Percentiles rank a stretch among this genome's conserved stretches.
Evolutionary conservation across 352 stramenopile species (phyloP).

Genomic region (Phytophthora fragariae): DNA sequence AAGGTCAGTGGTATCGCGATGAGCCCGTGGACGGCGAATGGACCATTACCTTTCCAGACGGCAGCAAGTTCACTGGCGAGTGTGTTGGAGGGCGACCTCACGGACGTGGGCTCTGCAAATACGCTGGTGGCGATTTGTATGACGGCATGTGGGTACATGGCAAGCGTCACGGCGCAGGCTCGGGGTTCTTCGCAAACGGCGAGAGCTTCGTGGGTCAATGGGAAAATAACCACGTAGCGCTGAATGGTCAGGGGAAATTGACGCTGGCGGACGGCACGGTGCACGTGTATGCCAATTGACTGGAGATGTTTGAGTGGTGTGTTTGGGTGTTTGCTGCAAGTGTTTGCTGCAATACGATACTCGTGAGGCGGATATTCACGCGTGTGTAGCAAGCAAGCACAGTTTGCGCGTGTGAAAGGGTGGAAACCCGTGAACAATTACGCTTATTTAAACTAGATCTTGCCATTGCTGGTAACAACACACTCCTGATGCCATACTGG

Average conservation of each 20-base stretch:
- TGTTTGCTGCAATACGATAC: too few species aligned
- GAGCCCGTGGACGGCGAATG: constrained; percentile 74
- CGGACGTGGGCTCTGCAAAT: constrained; percentile 79
- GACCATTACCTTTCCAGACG: constrained; percentile 80
- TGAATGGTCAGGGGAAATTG: constrained; percentile 73
- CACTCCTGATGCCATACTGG: too few species aligned
- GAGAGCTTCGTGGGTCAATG: constrained; percentile 81
- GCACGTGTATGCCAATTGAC: constrained; percentile 67
- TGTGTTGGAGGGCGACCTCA: constrained; percentile 73
- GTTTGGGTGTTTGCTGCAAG: too few species aligned
- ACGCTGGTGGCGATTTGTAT: constrained; percentile 86
- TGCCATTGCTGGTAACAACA: too few species aligned
- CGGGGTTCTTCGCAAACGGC: constrained; percentile 77
- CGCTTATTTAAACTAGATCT: too few species aligned
- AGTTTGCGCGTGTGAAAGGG: too few species aligned
- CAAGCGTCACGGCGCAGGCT: constrained; percentile 76
- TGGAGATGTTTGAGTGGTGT: neutral
- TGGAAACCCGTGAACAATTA: too few species aligned
- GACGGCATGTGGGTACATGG: constrained; percentile 84
- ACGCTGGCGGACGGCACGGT: constrained; percentile 78
- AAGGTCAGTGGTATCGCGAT: constrained; percentile 67
- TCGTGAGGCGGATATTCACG: too few species aligned
- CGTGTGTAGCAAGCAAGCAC: too few species aligned
- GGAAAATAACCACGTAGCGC: constrained; percentile 85
- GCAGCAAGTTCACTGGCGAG: constrained; percentile 77